Base-by-base conservation (phyloP, 2,329 filamentous ascomycete species). In the Proliferodiscus dingleyae region DNA sequence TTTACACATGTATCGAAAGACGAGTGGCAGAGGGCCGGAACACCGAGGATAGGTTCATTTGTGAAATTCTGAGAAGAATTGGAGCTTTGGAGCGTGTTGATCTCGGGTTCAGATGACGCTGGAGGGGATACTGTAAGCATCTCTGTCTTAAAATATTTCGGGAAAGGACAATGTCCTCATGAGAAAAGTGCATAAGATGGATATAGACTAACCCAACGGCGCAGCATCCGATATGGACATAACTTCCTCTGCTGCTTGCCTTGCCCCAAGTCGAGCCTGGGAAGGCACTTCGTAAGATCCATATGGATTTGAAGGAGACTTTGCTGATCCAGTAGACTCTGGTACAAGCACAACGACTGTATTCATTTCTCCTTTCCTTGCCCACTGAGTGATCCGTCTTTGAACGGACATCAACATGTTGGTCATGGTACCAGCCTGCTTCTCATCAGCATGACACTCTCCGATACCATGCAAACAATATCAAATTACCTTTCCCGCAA, bases 21-120 rank as follows among this genome's bases (percentile, higher is more conserved):
- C 42, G 72, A 64, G 72, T 94, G 91, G 75, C 91, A 97, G 37
- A 80, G 68, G 5, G 87, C 84, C 37, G 90, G 52, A 18, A 62
- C 46, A 16, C 58, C 54, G 18, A 34, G 47, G 21, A 62, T 45
- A 5, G 54, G 55, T 21, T 47, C 44, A 22, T 34, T 22, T 5
- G 50, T 49, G 5, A 53, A 51, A 7, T 55, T 58, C 38, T 39
- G 34, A 22, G 49, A 51, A 24, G 50, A 41, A 28, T 46, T 51
- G 8, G 51, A 42, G 40, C 38, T 19, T 19, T 41, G 41, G 5
- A 56, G 40, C 40, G 51, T 45, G 28, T 55, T 51, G 18, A 44
- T 42, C 22, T 38, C 7, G 32, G 41, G 37, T 4, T 19, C 23
- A 21, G 42, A 13, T n/a, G 45, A 30, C 10, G 47, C 38, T 18